phyloP scores from a whole-genome alignment of 192 early-diverging fungal species.

The Coemansia sp. region DNA sequence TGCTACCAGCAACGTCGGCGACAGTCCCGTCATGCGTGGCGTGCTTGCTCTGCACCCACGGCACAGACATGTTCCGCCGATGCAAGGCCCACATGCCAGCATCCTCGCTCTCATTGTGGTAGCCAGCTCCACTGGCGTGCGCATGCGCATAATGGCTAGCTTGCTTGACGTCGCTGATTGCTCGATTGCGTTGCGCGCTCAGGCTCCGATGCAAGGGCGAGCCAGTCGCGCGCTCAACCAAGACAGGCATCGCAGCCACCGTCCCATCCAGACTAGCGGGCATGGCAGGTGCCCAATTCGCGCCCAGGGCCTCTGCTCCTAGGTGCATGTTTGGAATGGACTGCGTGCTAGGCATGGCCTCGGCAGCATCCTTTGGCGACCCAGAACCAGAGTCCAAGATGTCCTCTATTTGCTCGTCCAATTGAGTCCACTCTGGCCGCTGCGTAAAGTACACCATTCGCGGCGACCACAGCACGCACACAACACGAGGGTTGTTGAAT shows the following conservation, averaged over 20 bases:
- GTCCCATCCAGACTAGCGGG: conserved; percentile 14
- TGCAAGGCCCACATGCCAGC: conserved; percentile 10
- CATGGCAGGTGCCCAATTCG: not conserved
- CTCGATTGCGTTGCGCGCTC: conserved; percentile 32
- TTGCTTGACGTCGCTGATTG: conserved; percentile 38
- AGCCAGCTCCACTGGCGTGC: not conserved
- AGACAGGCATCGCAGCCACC: conserved; percentile 15
- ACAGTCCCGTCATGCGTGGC: conserved; percentile 6
- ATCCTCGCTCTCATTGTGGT: not conserved
- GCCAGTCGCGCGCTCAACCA: not conserved
- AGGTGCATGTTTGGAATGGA: conserved; percentile 6
- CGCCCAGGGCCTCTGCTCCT: not conserved
- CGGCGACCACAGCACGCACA: conserved; percentile 55
- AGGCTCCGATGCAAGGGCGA: conserved; percentile 27
- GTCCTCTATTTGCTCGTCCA: conserved; percentile 23
- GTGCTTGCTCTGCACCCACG: conserved; percentile 23
- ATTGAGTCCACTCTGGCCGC: conserved; percentile 39
- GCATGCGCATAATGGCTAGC: conserved; percentile 3
- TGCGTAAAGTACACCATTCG: conserved; percentile 60
- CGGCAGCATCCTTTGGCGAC: conserved; percentile 7
- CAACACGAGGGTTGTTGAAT: conserved; percentile 46
- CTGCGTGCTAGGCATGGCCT: not conserved
- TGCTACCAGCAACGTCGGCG: not conserved
- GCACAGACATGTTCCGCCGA: conserved; percentile 51
- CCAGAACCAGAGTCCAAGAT: conserved; percentile 18